These are phyloP conservation scores for Pyrus hybrid DNA, from an alignment of 331 rosid genomes.

Conservation along the genomic window DNA sequence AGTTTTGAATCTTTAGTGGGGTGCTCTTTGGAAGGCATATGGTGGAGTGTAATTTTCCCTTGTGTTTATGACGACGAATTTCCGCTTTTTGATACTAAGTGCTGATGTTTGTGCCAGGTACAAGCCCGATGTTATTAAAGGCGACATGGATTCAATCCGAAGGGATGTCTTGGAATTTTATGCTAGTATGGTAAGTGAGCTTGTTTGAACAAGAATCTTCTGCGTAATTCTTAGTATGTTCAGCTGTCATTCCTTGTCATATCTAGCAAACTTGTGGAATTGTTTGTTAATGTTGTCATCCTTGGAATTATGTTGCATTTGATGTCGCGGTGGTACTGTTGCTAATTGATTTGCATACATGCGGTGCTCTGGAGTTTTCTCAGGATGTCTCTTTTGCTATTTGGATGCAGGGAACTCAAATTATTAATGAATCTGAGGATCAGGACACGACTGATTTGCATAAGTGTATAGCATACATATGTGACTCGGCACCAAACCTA, in stretches of 20 bases:
- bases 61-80: background rate
- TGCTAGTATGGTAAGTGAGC: conserved; percentile 38
- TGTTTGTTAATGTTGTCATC: background rate
- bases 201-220: background rate
- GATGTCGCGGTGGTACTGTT: background rate
- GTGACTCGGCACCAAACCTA: conserved; percentile 31
- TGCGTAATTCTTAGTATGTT: background rate
- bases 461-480: conserved; percentile 58
- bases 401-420: conserved; percentile 68
- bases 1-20: background rate
- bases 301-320: background rate
- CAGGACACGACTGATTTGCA: conserved; percentile 94
- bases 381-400: conserved; percentile 10
- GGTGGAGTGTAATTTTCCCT: background rate
- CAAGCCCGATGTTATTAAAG: conserved; percentile 84
- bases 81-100: conserved; percentile 4
- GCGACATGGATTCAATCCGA: conserved; percentile 92
- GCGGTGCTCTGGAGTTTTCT: conserved; percentile 2
- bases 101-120: conserved; percentile 42
- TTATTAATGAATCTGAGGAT: conserved; percentile 76
- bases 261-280: background rate
- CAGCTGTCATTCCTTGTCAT: background rate
- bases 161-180: conserved; percentile 71
- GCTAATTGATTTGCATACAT: background rate
- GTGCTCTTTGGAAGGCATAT: background rate